Percentiles rank a stretch among this genome's conserved stretches.
Conservation (phyloP, 2,329 filamentous ascomycete genomes). For the Tympanopsis confertula region DNA sequence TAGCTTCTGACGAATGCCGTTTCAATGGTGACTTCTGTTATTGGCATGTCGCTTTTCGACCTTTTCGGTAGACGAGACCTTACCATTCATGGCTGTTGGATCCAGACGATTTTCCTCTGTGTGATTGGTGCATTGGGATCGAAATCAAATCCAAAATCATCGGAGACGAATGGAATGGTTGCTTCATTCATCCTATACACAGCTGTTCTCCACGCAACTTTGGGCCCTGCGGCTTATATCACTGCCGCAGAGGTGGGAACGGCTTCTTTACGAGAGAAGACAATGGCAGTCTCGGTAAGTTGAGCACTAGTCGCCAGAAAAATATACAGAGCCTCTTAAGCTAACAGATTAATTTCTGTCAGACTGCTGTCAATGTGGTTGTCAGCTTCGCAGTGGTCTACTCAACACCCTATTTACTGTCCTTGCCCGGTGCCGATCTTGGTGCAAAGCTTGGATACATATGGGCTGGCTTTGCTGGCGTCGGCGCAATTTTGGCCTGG, state of each 20-base stretch:
- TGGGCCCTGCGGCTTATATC: constrained; percentile 8
- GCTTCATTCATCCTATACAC: constrained; percentile 3
- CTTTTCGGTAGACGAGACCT: constrained; percentile 6
- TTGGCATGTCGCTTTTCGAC: constrained; percentile 7
- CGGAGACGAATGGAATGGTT: constrained; percentile 4
- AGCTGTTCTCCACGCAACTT: constrained; percentile 5
- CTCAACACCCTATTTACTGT: constrained; percentile 8
- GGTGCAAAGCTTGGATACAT: constrained; percentile 6
- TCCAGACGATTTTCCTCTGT: constrained; percentile 6
- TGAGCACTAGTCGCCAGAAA: too few species aligned
- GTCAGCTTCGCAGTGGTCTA: constrained; percentile 9
- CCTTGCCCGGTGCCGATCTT: constrained; percentile 4
- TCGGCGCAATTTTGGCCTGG: constrained; percentile 3
- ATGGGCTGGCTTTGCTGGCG: constrained; percentile 5
- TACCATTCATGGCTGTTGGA: constrained; percentile 5
- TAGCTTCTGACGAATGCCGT: constrained; percentile 8
- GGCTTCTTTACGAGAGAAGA: constrained; percentile 7
- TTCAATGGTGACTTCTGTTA: constrained; percentile 5
- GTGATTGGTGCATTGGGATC: constrained; percentile 16
- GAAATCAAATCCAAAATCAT: constrained; percentile 2
- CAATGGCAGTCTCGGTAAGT: constrained; percentile 8
- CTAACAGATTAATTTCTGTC: too few species aligned
- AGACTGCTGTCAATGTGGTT: constrained; percentile 10
- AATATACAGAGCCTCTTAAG: too few species aligned
- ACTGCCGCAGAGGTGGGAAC: constrained; percentile 9